Evolutionary conservation across 371 early-diverging fungal genomes (phyloP).

Genomic region (Apophysomyces variabilis): DNA sequence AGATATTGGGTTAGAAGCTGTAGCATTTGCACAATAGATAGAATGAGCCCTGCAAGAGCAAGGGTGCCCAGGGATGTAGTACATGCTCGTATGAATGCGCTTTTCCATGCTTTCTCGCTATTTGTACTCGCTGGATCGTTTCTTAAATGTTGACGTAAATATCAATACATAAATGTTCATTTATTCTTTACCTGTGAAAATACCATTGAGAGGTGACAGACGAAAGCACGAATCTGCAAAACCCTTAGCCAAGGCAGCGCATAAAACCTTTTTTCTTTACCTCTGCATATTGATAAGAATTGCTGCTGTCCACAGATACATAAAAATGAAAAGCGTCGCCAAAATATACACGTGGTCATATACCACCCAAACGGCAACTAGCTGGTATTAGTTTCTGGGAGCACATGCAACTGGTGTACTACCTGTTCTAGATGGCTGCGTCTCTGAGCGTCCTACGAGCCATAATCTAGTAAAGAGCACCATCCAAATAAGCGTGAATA

Average conservation of each 20-base stretch:
- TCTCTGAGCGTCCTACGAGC: conserved; percentile 53
- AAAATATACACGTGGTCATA: conserved; percentile 57
- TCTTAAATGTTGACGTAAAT: conserved; percentile 17
- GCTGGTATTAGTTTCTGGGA: neutral
- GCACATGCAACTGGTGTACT: neutral
- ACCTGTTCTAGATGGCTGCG: neutral
- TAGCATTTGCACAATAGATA: conserved; percentile 63
- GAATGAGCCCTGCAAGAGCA: conserved; percentile 70
- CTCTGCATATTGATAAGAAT: conserved; percentile 73
- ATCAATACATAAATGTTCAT: neutral
- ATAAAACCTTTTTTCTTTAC: conserved; percentile 25
- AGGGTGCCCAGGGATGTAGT: conserved; percentile 75
- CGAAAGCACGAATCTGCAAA: conserved; percentile 62
- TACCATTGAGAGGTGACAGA: conserved; percentile 83
- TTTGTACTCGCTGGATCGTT: conserved; percentile 49
- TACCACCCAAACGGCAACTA: conserved; percentile 52
- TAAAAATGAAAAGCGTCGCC: conserved; percentile 62
- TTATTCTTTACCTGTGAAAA: conserved; percentile 52
- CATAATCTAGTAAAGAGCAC: conserved; percentile 70
- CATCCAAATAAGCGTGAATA: conserved; percentile 72
- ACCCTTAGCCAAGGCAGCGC: neutral
- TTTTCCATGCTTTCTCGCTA: conserved; percentile 49
- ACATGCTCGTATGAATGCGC: conserved; percentile 50
- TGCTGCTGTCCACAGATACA: conserved; percentile 79
- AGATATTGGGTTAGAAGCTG: conserved; percentile 49